Base-by-base conservation (phyloP, 1,284 basidiomycete species). In the Irpex sp. region DNA sequence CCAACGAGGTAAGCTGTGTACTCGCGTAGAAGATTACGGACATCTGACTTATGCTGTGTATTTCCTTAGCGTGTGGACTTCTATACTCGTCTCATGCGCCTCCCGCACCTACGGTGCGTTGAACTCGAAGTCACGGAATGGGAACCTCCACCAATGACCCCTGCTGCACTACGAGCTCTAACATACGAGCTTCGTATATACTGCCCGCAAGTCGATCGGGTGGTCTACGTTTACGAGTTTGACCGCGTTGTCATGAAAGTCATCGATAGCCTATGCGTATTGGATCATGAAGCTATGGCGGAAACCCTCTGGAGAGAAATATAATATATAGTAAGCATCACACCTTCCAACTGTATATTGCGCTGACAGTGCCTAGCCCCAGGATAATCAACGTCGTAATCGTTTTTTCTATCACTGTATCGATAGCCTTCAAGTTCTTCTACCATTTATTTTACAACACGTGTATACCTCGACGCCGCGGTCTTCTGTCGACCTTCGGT, bases 71-170 rank as follows among this genome's bases (percentile, higher is more conserved):
- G 85, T 47, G 77, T 88, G 47, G 73, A 75, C 45, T 83, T 87
- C 68, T 88, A 87, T 64, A 82, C 80, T 3, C 71, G 82, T 45
- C 75, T 88, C 59, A 81, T 82, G 75, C 78, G 75, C 21, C 73
- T 87, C 18, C 74, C 73, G 4, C 72, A 70, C 23, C 75, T 88
- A 10, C 74, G 78, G 63, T 83, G 81, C 62, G 67, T 85, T 49
- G 86, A 88, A 64, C 72, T 88, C 14, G 86, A 88, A 47, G 76
- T 88, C 21, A 81, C 82, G 14, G 80, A 82, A 54, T 88, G 86
- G 86, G 77, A 79, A 5, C 86, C 86, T 5, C 70, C 80, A 3
- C 86, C 84, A 7, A 71, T 75, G 18, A 74, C 79, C 51, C 75
- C 77, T 1, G 72, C 78, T 10, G 85, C 85, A 1, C 71, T 85